Evolutionary conservation across 139 green algal species (phyloP).

Genomic region (Diplosphaera chodatii): DNA sequence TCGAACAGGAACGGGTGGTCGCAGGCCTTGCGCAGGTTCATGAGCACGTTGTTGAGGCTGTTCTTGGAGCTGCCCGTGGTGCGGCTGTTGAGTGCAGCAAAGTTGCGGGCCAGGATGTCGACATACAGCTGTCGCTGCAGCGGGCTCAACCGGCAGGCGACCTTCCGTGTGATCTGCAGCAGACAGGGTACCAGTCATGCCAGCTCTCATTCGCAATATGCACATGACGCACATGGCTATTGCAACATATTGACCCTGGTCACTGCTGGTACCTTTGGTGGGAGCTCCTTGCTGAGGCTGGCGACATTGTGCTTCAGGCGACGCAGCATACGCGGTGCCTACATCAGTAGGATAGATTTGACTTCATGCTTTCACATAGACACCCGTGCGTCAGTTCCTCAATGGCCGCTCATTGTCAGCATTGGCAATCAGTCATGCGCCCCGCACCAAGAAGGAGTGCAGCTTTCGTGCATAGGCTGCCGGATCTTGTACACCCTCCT

Average conservation of each 20-base stretch:
- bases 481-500: neutral
- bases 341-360: too few relatives aligned
- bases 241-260: too few relatives aligned
- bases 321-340: constrained; percentile 20
- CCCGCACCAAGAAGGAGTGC: neutral
- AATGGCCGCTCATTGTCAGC: too few relatives aligned
- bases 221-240: too few relatives aligned
- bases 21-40: constrained; percentile 60
- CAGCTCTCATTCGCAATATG: too few relatives aligned
- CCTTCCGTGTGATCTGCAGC: constrained; percentile 32
- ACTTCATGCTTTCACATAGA: too few relatives aligned
- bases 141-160: constrained; percentile 26
- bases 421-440: too few relatives aligned
- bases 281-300: constrained; percentile 12
- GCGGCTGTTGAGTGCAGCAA: neutral
- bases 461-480: neutral
- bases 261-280: neutral
- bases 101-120: constrained; percentile 4
- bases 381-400: too few relatives aligned
- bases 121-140: constrained; percentile 2
- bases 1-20: constrained; percentile 56
- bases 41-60: constrained; percentile 46
- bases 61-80: neutral
- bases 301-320: constrained; percentile 14
- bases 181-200: too few relatives aligned